phyloP scores from a whole-genome alignment of 2,329 filamentous ascomycete genomes.

The Parastagonospora nodorum region DNA sequence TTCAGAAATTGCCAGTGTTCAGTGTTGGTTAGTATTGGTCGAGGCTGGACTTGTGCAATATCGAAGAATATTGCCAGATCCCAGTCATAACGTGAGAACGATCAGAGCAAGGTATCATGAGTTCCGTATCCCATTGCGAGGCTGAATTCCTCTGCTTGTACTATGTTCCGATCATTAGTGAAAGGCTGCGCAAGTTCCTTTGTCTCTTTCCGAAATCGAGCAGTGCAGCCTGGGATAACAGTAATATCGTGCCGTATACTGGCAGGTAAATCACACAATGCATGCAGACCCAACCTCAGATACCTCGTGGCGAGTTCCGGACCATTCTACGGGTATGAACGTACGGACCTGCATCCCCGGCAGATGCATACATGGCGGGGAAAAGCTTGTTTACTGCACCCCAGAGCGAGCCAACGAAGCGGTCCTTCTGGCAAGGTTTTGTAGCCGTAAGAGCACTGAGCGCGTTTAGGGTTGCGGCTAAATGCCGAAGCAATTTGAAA shows the following conservation, averaged over 20 bases:
- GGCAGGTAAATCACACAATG: not conserved
- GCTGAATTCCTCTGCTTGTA: not conserved
- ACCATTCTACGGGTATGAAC: slow-evolving; percentile 7
- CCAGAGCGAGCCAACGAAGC: slow-evolving; percentile 17
- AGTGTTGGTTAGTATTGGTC: slow-evolving; percentile 10
- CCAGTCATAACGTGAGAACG: slow-evolving; percentile 10
- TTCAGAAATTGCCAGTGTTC: slow-evolving; percentile 27
- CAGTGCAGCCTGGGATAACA: slow-evolving; percentile 6
- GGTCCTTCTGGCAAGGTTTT: slow-evolving; percentile 21
- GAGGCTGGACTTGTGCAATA: slow-evolving; percentile 20
- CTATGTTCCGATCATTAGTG: too few species aligned
- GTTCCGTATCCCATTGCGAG: slow-evolving; percentile 22
- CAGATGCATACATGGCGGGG: slow-evolving; percentile 38
- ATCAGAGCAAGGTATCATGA: slow-evolving; percentile 22
- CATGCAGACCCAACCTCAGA: not conserved
- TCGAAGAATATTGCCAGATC: slow-evolving; percentile 26
- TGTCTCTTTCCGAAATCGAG: too few species aligned
- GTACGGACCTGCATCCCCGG: slow-evolving; percentile 19
- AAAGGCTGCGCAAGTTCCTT: too few species aligned
- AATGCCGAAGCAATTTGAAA: slow-evolving; percentile 28
- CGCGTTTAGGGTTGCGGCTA: slow-evolving; percentile 34
- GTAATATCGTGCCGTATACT: not conserved
- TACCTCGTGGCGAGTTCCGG: slow-evolving; percentile 2
- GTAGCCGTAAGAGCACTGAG: slow-evolving; percentile 5
- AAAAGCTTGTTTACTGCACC: slow-evolving; percentile 32